phyloP scores from a whole-genome alignment of 371 early-diverging fungal genomes.

The Mucor sp. region DNA sequence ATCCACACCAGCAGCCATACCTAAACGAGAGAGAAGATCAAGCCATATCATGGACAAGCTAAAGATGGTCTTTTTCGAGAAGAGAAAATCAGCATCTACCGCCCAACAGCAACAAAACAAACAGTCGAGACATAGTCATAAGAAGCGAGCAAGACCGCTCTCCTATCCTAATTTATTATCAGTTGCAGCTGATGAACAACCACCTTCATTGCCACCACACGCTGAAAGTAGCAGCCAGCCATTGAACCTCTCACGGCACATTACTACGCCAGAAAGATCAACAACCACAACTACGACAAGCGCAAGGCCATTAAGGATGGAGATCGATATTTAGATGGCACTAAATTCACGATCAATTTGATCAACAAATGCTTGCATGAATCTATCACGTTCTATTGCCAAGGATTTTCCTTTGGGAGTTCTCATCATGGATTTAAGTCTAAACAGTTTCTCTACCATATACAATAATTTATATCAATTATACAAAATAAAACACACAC shows the following conservation, averaged over 20 bases:
- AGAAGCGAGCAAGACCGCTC: constrained; percentile 26
- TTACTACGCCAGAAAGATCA: constrained; percentile 5
- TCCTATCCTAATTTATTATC: constrained; percentile 36
- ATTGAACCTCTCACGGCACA: constrained; percentile 18
- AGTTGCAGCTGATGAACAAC: background rate
- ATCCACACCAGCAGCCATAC: background rate
- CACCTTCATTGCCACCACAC: background rate
- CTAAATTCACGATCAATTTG: constrained; percentile 48
- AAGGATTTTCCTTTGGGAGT: constrained; percentile 54
- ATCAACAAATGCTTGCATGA: constrained; percentile 56
- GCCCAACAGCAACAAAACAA: constrained; percentile 7
- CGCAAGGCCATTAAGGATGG: background rate
- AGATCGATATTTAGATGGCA: background rate
- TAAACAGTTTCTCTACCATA: constrained; percentile 62
- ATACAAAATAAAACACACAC: background rate
- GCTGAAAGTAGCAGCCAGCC: background rate
- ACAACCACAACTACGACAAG: background rate
- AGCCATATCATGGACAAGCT: constrained; percentile 39
- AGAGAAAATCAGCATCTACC: constrained; percentile 12
- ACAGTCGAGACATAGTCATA: constrained; percentile 20
- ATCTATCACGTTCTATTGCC: constrained; percentile 54
- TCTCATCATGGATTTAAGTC: constrained; percentile 61
- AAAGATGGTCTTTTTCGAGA: constrained; percentile 40
- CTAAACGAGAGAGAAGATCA: background rate
- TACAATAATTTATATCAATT: background rate